phyloP scores from a whole-genome alignment of 768 basidiomycete species.

The Suillus sp. region DNA sequence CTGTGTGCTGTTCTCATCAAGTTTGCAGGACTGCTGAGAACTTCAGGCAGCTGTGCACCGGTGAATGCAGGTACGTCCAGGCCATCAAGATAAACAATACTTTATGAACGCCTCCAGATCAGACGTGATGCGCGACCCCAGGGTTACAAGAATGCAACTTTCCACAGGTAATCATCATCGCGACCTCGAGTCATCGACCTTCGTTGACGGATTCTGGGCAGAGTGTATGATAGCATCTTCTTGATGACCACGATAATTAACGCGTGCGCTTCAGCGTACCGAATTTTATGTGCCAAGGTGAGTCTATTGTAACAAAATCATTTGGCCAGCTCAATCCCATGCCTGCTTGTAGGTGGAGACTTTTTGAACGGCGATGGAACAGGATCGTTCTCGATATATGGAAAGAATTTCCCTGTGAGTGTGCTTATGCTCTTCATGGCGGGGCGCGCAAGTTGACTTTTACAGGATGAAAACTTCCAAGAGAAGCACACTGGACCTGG shows the following conservation, averaged over 20 bases:
- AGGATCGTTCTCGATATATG: slow-evolving; percentile 96
- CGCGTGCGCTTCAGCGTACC: slow-evolving; percentile 55
- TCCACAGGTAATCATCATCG: slow-evolving; percentile 70
- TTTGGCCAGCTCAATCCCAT: slow-evolving; percentile 6
- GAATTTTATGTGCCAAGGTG: slow-evolving; percentile 97
- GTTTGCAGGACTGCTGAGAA: slow-evolving; percentile 89
- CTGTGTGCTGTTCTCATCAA: background rate
- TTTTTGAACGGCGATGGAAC: slow-evolving; percentile 95
- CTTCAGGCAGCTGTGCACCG: slow-evolving; percentile 95
- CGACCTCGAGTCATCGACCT: slow-evolving; percentile 8
- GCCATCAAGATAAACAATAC: slow-evolving; percentile 11
- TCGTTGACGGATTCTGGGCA: slow-evolving; percentile 30
- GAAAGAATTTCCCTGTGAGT: slow-evolving; percentile 86
- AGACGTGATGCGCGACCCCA: slow-evolving; percentile 73
- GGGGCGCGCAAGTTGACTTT: background rate
- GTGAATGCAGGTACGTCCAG: slow-evolving; percentile 79
- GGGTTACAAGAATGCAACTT: slow-evolving; percentile 89
- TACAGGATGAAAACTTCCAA: slow-evolving; percentile 91
- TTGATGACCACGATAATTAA: slow-evolving; percentile 17
- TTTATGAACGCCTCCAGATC: slow-evolving; percentile 18
- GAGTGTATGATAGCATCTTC: slow-evolving; percentile 60
- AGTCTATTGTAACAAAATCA: slow-evolving; percentile 17
- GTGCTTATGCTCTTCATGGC: background rate
- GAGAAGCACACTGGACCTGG: slow-evolving; percentile 88
- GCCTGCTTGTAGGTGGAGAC: slow-evolving; percentile 69